Base-by-base conservation (phyloP, 345 rosid genomes). In the Geranium brycei region DNA sequence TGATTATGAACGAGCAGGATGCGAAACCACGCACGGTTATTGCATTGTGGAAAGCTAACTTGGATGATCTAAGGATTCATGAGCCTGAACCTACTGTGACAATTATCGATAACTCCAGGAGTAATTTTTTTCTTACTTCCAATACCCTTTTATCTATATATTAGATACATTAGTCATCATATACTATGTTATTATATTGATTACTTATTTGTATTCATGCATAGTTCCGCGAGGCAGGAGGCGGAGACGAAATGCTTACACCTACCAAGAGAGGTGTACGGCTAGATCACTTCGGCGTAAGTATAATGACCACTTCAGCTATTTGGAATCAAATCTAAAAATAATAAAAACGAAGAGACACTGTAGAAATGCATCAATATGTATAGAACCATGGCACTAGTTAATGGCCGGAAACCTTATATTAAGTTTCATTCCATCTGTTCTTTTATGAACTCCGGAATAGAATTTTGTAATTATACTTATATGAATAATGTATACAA, bases 11-110 rank as follows among this genome's bases (percentile, higher is more conserved):
- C 77, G 60, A 75, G 62, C 91, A 95, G 97, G 97, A 91, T 78
- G 86, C 96, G 58, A 83, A 73, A 70, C 99, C 97, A 60, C 96
- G 95, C 14, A 76, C 78, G 0, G 63, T 85, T 64, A 79, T 91
- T 66, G 80, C 92, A 31, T 72, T 95, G 81, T 88, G 99, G 96
- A 91, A 75, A 76, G 92, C 92, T 38, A 87, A 85, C 78, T 71
- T 95, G 75, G 95, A 88, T 76, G 93, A 85, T 65, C 83, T 85
- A 69, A 88, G 85, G 76, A 70, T 67, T 32, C 80, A 85, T 69
- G 91, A 71, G 68, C 72, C 84, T 66, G 97, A 95, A 78, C 74
- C 91, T 64, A 80, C 97, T 17, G 95, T 91, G 72, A 76, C 75
- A 76, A 87, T 95, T 72, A 75, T 76, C 62, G 95, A 90, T 57